Evolutionary conservation across 768 basidiomycete genomes (phyloP), one percentile per base, ranked within the genome.

Genomic region (Lactifluus pinguis): DNA sequence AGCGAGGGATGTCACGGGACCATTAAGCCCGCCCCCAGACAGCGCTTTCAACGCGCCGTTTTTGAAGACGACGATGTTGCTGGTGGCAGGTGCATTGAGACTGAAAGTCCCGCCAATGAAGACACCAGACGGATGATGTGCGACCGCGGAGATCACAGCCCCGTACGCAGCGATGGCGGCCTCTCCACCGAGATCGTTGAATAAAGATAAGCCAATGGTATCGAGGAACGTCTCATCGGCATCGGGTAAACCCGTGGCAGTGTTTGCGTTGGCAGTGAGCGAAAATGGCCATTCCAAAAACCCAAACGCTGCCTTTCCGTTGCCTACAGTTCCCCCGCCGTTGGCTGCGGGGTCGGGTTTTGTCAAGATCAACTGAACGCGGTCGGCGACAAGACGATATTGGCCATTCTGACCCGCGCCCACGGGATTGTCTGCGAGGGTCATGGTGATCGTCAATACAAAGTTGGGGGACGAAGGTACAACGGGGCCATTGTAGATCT

Each of bases 251-350:
- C 74, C 70, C 11, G 80, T 74, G 3, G 84, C 83, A 7, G 85
- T 86, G 68, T 91, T 85, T 25, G 79, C 72, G 38, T 74, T 71
- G 3, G 73, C 72, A 10, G 74, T 57, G 19, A 68, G 70, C 55
- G 73, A 73, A 36, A 87, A 73, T 25, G 87, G 83, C 89, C 89
- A 98, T 71, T 98, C 95, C 64, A 90, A 86, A 66, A 97, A 85
- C 13, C 95, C 95, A 68, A 91, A 94, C 2, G 84, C 84, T 21
- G 70, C 75, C 41, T 76, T 76, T 13, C 73, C 70, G 14, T 66
- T 65, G 32, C 68, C 72, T 39, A 71, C 67, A 29, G 74, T 71
- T 47, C 69, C 73, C 7, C 73, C 68, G 36, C 69, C 73, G 5
- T 72, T 69, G 13, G 72, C 72, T 4, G 66, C 64, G 14, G 63